Conservation (phyloP, 768 basidiomycete genomes). For the Crepidotus variabilis region DNA sequence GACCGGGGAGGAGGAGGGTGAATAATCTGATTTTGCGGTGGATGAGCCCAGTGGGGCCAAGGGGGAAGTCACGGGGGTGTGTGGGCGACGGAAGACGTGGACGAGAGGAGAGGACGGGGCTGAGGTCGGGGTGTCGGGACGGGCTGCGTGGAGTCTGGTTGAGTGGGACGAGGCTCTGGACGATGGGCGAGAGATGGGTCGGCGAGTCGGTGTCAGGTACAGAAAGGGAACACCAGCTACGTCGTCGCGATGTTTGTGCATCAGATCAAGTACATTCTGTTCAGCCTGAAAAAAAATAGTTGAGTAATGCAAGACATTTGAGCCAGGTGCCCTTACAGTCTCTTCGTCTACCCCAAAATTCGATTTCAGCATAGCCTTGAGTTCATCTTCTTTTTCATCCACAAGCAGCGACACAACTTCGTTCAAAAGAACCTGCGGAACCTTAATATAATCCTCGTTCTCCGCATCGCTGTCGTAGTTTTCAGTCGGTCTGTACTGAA, state of each 20-base stretch:
- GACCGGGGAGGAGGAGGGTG: constrained; percentile 67
- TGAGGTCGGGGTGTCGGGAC: constrained; percentile 75
- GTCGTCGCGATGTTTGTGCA: constrained; percentile 94
- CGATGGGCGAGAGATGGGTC: constrained; percentile 77
- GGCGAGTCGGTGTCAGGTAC: constrained; percentile 74
- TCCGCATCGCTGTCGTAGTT: constrained; percentile 56
- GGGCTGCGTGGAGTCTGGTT: constrained; percentile 50
- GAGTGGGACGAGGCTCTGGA: constrained; percentile 76
- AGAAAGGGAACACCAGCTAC: constrained; percentile 78
- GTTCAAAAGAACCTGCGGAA: constrained; percentile 62
- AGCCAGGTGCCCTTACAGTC: constrained; percentile 63
- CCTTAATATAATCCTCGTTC: constrained; percentile 43
- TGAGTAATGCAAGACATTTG: background rate
- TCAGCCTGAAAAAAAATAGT: constrained; percentile 57
- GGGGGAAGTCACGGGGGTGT: constrained; percentile 76
- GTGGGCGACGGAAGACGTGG: constrained; percentile 71
- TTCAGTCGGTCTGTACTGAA: constrained; percentile 59
- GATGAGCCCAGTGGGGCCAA: constrained; percentile 52
- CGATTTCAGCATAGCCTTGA: constrained; percentile 71
- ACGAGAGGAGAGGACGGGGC: constrained; percentile 76
- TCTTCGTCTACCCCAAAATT: constrained; percentile 68
- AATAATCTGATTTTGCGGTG: constrained; percentile 48
- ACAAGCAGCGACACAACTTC: constrained; percentile 69
- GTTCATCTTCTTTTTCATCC: constrained; percentile 83
- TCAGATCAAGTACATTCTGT: constrained; percentile 86